Evolutionary conservation across 345 rosid species (phyloP).

Genomic region (Ailanthus altissimus): DNA sequence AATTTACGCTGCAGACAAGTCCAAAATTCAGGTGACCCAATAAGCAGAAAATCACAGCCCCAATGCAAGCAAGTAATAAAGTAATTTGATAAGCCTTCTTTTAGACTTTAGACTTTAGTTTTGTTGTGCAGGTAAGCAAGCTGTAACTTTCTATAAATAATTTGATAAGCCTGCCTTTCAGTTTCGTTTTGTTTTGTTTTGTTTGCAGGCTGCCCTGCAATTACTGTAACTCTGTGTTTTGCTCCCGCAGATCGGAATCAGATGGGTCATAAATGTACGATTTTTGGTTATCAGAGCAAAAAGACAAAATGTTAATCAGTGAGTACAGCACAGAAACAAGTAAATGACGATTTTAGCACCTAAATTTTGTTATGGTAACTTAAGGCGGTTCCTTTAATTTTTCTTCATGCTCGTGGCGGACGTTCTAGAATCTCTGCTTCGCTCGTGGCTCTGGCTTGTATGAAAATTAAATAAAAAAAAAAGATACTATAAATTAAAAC

Average conservation of each 20-base stretch:
- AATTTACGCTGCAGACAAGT: background rate
- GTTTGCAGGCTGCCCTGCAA: conserved; percentile 12
- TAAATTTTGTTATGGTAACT: background rate
- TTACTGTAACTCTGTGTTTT: background rate
- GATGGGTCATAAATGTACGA: too few relatives aligned
- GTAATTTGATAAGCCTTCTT: background rate
- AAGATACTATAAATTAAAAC: too few relatives aligned
- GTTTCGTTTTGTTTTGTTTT: background rate
- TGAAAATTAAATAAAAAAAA: too few relatives aligned
- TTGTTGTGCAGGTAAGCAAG: too few relatives aligned
- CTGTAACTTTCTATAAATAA: too few relatives aligned
- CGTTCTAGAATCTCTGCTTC: too few relatives aligned
- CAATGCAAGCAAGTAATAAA: background rate
- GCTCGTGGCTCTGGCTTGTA: too few relatives aligned
- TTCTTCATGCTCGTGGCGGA: background rate
- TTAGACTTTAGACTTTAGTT: too few relatives aligned
- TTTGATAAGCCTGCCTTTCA: too few relatives aligned
- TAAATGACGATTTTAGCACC: background rate
- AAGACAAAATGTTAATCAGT: background rate
- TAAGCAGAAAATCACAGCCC: conserved; percentile 1
- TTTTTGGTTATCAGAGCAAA: background rate
- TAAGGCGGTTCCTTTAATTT: background rate
- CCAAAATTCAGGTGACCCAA: background rate
- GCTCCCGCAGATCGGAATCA: background rate
- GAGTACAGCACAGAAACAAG: too few relatives aligned